A percentile compares a stretch with the other conserved stretches of the same genome.
Conservation (phyloP, 75 land plant species). For the Sequoia sempervirens region DNA sequence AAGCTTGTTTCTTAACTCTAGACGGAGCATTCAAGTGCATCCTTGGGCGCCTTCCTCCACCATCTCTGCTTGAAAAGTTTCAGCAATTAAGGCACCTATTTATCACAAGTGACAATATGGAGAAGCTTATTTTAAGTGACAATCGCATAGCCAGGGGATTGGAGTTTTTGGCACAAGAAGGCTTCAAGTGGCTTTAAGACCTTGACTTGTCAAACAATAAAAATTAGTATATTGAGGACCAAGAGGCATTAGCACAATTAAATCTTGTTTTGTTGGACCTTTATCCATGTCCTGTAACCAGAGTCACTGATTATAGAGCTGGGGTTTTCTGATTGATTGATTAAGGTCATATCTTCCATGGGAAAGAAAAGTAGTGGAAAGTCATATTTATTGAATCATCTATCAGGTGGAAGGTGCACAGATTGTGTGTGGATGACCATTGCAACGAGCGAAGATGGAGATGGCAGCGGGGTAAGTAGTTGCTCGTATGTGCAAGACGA, state of each 20-base stretch:
- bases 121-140: too few relatives aligned
- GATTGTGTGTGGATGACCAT: too few relatives aligned
- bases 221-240: slow-evolving; percentile 63
- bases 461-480: too few relatives aligned
- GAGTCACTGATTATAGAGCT: slow-evolving; percentile 58
- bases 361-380: too few relatives aligned
- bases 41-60: slow-evolving; percentile 74
- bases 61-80: slow-evolving; percentile 55
- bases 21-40: slow-evolving; percentile 85
- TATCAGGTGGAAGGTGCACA: too few relatives aligned
- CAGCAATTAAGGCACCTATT: slow-evolving; percentile 62
- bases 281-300: slow-evolving; percentile 89
- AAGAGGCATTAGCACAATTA: slow-evolving; percentile 65
- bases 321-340: too few relatives aligned
- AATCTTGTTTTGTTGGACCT: slow-evolving; percentile 72
- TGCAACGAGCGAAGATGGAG: too few relatives aligned
- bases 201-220: too few relatives aligned
- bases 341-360: too few relatives aligned
- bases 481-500: too few relatives aligned
- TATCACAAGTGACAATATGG: slow-evolving; percentile 77
- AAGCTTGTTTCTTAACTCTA: slow-evolving; percentile 50
- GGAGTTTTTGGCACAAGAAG: slow-evolving; percentile 67
- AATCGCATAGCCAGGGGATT: slow-evolving; percentile 87
- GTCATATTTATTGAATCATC: too few relatives aligned
- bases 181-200: slow-evolving; percentile 67